Evolutionary conservation across 768 basidiomycete species (phyloP), one percentile per base, ranked within the genome.

Genomic region (Phlegmacium glaucopus): DNA sequence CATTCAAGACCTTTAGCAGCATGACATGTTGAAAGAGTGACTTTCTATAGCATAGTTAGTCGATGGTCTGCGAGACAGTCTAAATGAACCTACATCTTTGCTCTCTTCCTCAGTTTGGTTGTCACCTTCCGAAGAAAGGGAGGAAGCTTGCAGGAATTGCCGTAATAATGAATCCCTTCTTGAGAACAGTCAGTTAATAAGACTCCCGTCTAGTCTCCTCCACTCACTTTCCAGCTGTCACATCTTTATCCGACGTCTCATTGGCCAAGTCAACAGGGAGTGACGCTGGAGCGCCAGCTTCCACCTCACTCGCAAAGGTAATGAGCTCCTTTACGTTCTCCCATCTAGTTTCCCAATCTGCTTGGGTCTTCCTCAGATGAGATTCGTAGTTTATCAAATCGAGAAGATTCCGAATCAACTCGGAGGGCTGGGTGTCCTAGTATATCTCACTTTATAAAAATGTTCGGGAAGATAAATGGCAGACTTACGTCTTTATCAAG

Each of bases 1-100:
- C 91, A 95, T 64, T 95, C 92, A 7, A 94, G 69, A 0, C 92
- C 91, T 62, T 95, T 95, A 0, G 91, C 90, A 28, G 90, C 80
- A 67, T 95, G 92, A 45, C 91, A 90, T 0, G 92, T 94, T 2
- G 85, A 76, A 37, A 94, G 81, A 1, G 83, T 86, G 6, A 94
- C 90, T 76, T 85, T 89, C 86, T 90, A 44, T 25, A 18, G 17
- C 34, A 18, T 12, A 25, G 10, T 34, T 16, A 51, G 41, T 30
- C 29, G 10, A 39, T 22, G 13, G 15, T 28, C 25, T 34, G 8
- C 42, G 3, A n/a, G 30, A 25, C 16, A 39, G 34, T 16, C 22
- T 38, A 42, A 27, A 47, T 22, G 27, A 12, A 63, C 65, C 35
- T 17, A 76, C 79, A 55, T 75, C 72, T 47, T 69, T 73, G 37